phyloP scores from a whole-genome alignment of 2,329 filamentous ascomycete genomes.

The Fusarium citri region DNA sequence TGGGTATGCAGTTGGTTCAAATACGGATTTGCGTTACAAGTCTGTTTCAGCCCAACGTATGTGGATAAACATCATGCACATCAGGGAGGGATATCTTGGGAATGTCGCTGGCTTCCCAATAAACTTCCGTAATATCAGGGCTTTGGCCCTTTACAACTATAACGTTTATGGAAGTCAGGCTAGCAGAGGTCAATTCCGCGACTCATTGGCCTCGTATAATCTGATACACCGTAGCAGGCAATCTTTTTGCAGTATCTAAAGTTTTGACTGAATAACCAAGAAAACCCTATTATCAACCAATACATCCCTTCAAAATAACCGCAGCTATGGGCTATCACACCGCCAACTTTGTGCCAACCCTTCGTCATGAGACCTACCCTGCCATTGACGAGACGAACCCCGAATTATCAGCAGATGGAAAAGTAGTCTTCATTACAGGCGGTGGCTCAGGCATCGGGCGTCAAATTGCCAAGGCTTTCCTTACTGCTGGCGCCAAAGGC shows the following conservation, averaged over 20 bases:
- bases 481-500: neutral
- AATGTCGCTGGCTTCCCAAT: neutral
- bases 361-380: neutral
- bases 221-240: neutral
- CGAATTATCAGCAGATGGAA: neutral
- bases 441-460: neutral
- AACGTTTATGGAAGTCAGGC: neutral
- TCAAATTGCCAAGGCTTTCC: constrained; percentile 2
- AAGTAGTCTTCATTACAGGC: constrained; percentile 1
- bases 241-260: neutral
- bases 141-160: neutral
- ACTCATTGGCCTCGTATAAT: neutral
- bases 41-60: neutral
- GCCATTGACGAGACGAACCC: neutral
- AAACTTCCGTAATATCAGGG: neutral
- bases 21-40: neutral
- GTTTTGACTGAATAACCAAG: neutral
- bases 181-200: neutral
- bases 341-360: neutral
- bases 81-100: neutral
- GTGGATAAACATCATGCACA: neutral
- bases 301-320: too few relatives aligned
- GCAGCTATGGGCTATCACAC: neutral
- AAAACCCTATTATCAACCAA: neutral
- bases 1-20: neutral